phyloP scores from a whole-genome alignment of 768 basidiomycete genomes.

The Amanita exitialis region DNA sequence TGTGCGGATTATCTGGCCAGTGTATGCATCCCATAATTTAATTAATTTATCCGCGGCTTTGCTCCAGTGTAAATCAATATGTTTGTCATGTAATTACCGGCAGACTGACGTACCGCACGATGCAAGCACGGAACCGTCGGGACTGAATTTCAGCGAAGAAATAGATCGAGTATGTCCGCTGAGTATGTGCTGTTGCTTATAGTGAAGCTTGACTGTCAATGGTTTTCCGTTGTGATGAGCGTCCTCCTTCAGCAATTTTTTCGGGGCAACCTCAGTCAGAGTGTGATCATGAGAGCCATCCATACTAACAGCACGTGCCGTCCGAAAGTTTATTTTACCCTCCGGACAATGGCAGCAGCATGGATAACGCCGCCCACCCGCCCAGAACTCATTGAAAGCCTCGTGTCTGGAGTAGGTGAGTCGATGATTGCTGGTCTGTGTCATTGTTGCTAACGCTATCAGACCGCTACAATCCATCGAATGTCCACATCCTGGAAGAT shows the following conservation, averaged over 20 bases:
- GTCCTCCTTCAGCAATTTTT: neutral
- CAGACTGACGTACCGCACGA: slow-evolving; percentile 59
- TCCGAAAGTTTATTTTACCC: slow-evolving; percentile 20
- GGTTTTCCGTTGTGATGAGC: neutral
- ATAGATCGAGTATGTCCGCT: slow-evolving; percentile 80
- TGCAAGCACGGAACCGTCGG: slow-evolving; percentile 72
- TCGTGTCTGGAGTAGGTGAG: slow-evolving; percentile 86
- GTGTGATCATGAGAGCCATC: slow-evolving; percentile 1
- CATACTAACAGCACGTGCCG: slow-evolving; percentile 16
- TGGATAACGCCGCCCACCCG: slow-evolving; percentile 74
- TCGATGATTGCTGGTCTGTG: slow-evolving; percentile 4
- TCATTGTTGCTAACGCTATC: slow-evolving; percentile 3
- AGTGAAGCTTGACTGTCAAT: slow-evolving; percentile 16
- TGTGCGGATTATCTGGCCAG: slow-evolving; percentile 65
- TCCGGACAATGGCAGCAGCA: slow-evolving; percentile 36
- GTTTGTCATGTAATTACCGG: slow-evolving; percentile 5
- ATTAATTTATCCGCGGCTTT: slow-evolving; percentile 78
- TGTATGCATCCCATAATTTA: slow-evolving; percentile 71
- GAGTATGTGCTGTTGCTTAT: slow-evolving; percentile 50
- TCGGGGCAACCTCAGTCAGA: neutral
- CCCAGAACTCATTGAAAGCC: slow-evolving; percentile 80
- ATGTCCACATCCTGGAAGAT: slow-evolving; percentile 89
- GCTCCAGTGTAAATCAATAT: slow-evolving; percentile 24
- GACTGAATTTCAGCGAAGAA: slow-evolving; percentile 83
- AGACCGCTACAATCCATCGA: slow-evolving; percentile 98